These are phyloP conservation scores for Yamadazyma oceani DNA, from an alignment of 1,139 yeast species.

Conservation along the genomic window DNA sequence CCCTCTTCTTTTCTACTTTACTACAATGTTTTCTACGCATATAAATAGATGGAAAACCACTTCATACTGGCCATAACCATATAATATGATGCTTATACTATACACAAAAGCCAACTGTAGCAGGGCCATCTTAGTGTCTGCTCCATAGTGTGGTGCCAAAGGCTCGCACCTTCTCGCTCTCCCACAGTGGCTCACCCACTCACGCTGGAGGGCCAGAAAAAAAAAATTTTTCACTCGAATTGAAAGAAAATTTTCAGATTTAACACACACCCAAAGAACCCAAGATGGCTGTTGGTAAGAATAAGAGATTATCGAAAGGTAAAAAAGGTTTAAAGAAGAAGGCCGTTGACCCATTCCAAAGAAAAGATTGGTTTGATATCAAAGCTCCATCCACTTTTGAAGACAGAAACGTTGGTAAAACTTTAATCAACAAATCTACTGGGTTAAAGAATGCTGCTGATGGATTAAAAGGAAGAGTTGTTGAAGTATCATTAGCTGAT, in stretches of 20 bases:
- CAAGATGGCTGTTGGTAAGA: conserved; percentile 52
- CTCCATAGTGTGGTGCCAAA: not conserved
- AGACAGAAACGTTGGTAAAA: conserved; percentile 53
- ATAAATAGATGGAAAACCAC: no score
- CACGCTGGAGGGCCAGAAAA: no score
- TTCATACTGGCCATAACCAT: no score
- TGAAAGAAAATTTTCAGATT: not conserved
- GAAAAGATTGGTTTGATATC: conserved; percentile 53
- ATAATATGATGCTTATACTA: conserved; percentile 9
- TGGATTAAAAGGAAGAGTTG: conserved; percentile 53
- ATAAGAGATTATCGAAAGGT: conserved; percentile 55
- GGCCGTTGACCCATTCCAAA: conserved; percentile 54
- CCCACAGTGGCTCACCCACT: not conserved
- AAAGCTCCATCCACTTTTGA: conserved; percentile 54
- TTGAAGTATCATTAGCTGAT: conserved; percentile 51
- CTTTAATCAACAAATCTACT: conserved; percentile 52
- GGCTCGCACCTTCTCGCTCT: not conserved
- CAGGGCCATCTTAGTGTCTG: not conserved
- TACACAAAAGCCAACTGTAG: no score
- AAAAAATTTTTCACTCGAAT: conserved; percentile 3
- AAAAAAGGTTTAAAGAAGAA: conserved; percentile 54
- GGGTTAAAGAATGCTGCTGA: conserved; percentile 55
- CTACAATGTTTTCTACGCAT: no score
- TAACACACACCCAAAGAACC: no score
- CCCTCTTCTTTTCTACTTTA: no score